Percentiles rank a stretch among this genome's conserved stretches.
phyloP scores from a whole-genome alignment of 2,329 filamentous ascomycete genomes.

The Hypoxylon sp. region DNA sequence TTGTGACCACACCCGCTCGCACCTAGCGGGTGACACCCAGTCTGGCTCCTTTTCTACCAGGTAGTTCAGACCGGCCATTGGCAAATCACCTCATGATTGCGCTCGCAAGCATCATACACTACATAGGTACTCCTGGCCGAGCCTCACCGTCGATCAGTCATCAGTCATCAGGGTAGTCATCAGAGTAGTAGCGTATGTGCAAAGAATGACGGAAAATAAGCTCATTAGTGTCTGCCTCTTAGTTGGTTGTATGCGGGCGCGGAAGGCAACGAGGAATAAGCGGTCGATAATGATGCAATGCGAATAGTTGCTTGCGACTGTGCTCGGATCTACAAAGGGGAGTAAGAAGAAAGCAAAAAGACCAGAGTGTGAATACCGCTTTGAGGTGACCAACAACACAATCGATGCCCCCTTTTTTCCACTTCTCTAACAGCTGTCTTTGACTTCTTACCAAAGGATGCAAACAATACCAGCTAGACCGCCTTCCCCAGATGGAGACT shows the following conservation, averaged over 20 bases:
- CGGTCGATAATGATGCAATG: conserved; percentile 46
- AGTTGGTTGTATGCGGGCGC: conserved; percentile 2
- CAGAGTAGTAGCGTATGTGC: too few relatives aligned
- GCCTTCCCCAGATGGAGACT: conserved; percentile 38
- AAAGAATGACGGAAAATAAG: conserved; percentile 44
- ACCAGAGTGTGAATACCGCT: conserved; percentile 7
- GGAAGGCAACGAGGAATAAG: conserved; percentile 20
- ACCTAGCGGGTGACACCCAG: conserved; percentile 26
- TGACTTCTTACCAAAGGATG: conserved; percentile 19
- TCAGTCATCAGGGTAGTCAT: too few relatives aligned
- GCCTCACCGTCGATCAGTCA: conserved; percentile 30
- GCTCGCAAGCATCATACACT: conserved; percentile 27
- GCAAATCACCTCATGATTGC: conserved; percentile 42
- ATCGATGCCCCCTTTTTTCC: conserved; percentile 7
- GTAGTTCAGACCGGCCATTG: conserved; percentile 24
- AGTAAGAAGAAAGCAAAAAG: conserved; percentile 11
- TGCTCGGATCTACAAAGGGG: conserved; percentile 30
- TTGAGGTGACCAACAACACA: conserved; percentile 19
- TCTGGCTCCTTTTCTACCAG: conserved; percentile 14
- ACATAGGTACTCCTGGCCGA: conserved; percentile 19
- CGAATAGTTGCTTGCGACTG: conserved; percentile 41
- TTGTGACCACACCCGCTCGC: conserved; percentile 31
- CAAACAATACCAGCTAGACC: conserved; percentile 36
- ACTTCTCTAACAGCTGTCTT: conserved; percentile 12
- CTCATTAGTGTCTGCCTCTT: conserved; percentile 27